Evolutionary conservation across 176 grass and related monocot genomes (phyloP).

Genomic region (Elymus sibiricus): DNA sequence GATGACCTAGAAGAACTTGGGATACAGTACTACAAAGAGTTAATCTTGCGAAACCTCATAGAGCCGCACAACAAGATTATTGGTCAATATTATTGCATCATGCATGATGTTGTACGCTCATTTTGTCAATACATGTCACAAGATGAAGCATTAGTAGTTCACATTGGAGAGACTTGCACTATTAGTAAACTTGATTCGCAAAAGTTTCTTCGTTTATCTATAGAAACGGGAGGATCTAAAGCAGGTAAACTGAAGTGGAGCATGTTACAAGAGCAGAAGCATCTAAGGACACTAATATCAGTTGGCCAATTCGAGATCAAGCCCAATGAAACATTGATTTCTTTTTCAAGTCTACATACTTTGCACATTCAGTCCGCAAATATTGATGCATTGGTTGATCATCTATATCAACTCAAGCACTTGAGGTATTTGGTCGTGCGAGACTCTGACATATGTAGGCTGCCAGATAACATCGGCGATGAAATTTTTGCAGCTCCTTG

Average conservation of each 20-base stretch:
- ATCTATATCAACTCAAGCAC: background rate
- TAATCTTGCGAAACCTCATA: constrained; percentile 7
- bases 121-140: background rate
- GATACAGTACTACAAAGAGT: background rate
- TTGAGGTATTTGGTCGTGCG: background rate
- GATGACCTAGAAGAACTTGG: background rate
- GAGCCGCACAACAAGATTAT: background rate
- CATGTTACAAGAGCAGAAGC: background rate
- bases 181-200: background rate
- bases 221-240: background rate
- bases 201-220: background rate
- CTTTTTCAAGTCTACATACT: background rate
- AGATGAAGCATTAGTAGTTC: background rate
- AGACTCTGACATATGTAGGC: background rate
- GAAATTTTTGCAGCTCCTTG: background rate
- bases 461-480: background rate
- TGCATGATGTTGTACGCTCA: background rate
- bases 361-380: background rate
- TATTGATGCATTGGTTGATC: background rate
- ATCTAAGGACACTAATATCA: background rate
- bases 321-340: background rate
- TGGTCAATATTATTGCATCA: background rate
- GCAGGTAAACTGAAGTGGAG: background rate
- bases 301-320: background rate
- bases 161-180: background rate